Percentiles rank a stretch among this genome's conserved stretches.
phyloP scores from a whole-genome alignment of 805 yeast species.

The Kuraishia hungarica region DNA sequence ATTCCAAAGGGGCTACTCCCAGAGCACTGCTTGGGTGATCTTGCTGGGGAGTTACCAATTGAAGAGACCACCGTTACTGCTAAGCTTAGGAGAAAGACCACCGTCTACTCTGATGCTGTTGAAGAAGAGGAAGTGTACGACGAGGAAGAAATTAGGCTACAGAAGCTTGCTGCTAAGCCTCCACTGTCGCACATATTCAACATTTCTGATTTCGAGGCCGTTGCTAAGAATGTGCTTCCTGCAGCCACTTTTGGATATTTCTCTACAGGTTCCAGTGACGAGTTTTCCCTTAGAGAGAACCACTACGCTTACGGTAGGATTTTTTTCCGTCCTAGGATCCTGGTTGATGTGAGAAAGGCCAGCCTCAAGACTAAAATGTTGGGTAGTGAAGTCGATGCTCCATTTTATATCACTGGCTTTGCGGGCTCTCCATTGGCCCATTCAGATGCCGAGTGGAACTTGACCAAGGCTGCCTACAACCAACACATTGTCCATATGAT shows the following conservation, averaged over 20 bases:
- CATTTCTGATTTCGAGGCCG: conserved; percentile 74
- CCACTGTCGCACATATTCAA: conserved; percentile 60
- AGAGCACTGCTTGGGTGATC: conserved; percentile 28
- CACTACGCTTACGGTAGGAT: conserved; percentile 79
- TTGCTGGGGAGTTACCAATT: conserved; percentile 14
- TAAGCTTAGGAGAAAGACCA: conserved; percentile 22
- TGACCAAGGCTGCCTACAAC: conserved; percentile 63
- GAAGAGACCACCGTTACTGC: conserved; percentile 13
- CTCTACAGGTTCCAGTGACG: conserved; percentile 85
- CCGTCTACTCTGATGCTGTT: conserved; percentile 11
- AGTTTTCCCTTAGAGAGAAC: conserved; percentile 76
- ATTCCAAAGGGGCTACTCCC: conserved; percentile 14
- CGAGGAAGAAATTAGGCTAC: conserved; percentile 32
- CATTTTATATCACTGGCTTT: conserved; percentile 86
- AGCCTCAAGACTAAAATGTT: conserved; percentile 59
- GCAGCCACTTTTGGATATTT: conserved; percentile 82
- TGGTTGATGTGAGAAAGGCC: conserved; percentile 65
- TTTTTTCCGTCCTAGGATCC: conserved; percentile 73
- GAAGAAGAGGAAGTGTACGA: conserved; percentile 12
- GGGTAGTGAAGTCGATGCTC: conserved; percentile 55
- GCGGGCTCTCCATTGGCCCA: conserved; percentile 84
- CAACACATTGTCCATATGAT: conserved; percentile 71
- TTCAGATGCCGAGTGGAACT: conserved; percentile 76
- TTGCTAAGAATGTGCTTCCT: conserved; percentile 68
- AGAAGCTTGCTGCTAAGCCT: conserved; percentile 44